Percentiles rank a stretch among this genome's conserved stretches.
Evolutionary conservation across 176 grass and related monocot species (phyloP).

Genomic region (Aegilops sharonensis): DNA sequence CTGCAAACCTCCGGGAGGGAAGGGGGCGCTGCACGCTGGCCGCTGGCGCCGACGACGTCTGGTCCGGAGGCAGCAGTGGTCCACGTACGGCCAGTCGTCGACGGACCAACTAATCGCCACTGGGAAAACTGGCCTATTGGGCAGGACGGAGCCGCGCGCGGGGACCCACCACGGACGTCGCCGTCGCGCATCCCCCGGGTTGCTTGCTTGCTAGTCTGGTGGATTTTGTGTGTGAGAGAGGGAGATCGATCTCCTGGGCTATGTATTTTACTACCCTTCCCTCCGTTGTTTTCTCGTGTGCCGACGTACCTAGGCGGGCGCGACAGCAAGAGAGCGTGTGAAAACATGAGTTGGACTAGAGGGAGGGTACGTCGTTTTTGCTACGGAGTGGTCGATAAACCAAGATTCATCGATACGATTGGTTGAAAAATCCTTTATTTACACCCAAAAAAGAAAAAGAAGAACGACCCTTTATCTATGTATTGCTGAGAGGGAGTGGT

Average conservation of each 20-base stretch:
- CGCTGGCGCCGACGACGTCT: conserved; percentile 26
- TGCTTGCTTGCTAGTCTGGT: not conserved
- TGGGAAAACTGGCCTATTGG: conserved; percentile 41
- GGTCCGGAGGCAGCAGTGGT: conserved; percentile 42
- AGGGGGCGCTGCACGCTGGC: conserved; percentile 21
- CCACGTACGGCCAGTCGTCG: conserved; percentile 41
- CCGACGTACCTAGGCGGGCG: not conserved
- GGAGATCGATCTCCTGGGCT: not conserved
- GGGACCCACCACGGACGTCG: conserved; percentile 50
- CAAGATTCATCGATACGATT: no score
- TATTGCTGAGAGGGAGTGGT: no score
- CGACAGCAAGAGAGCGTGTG: not conserved
- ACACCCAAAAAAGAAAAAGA: no score
- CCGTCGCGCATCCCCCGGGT: not conserved
- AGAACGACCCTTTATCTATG: no score
- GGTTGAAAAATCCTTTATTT: no score
- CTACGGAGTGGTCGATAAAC: no score
- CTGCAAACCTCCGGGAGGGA: not conserved
- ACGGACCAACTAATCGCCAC: conserved; percentile 54
- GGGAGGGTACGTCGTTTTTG: no score
- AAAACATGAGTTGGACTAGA: not conserved
- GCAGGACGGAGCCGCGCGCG: not conserved
- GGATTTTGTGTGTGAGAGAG: not conserved
- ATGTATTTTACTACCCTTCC: not conserved
- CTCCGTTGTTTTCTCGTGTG: not conserved